These are phyloP conservation scores for Ophiocordyceps robertsii DNA, from an alignment of 2,329 filamentous ascomycete genomes.

Conservation along the genomic window DNA sequence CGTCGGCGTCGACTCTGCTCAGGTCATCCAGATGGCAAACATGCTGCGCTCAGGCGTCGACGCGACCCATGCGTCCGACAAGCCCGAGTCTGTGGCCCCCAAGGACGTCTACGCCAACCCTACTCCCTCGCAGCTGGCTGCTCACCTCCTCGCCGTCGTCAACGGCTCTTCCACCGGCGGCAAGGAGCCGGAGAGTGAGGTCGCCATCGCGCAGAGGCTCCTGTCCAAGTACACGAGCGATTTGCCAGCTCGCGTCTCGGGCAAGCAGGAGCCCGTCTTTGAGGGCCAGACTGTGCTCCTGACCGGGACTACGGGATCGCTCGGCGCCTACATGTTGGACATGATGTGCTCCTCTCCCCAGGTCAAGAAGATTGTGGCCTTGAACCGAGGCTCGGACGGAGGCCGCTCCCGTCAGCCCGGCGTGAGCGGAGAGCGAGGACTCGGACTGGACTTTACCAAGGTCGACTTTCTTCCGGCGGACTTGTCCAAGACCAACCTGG, in stretches of 20 bases:
- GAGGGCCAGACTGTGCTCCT: conserved; percentile 52
- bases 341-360: conserved; percentile 12
- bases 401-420: conserved; percentile 22
- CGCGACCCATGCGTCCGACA: conserved; percentile 4
- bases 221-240: conserved; percentile 15
- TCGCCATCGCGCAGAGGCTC: conserved; percentile 5
- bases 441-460: conserved; percentile 20
- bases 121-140: conserved; percentile 10
- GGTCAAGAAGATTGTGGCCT: conserved; percentile 11
- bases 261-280: conserved; percentile 10
- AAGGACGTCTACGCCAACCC: conserved; percentile 15
- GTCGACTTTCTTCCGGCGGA: conserved; percentile 35
- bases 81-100: conserved; percentile 6
- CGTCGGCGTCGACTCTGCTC: conserved; percentile 25
- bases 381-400: conserved; percentile 19
- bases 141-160: conserved; percentile 1
- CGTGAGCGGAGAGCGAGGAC: conserved; percentile 22
- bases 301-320: conserved; percentile 79
- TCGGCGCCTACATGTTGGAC: conserved; percentile 61
- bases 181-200: neutral
- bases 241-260: conserved; percentile 7
- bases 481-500: conserved; percentile 30
- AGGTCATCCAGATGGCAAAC: conserved; percentile 15
- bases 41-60: conserved; percentile 8
- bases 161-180: neutral